Evolutionary conservation across 768 basidiomycete species (phyloP), one percentile per base, ranked within the genome.

Genomic region (Phlegmacium glaucopus): DNA sequence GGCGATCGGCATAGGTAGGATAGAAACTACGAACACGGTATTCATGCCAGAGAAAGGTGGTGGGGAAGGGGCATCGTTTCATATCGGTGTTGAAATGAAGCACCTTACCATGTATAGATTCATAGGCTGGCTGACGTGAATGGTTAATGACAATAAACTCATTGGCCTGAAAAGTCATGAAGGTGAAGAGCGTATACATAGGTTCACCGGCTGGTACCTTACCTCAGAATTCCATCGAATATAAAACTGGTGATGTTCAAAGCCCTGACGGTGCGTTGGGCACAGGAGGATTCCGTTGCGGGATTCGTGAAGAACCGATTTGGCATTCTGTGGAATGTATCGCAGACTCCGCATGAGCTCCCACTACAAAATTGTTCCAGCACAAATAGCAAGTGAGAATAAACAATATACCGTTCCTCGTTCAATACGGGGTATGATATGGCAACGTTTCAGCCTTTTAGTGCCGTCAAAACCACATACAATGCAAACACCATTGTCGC

Each of bases 21-120:
- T 42, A 13, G 34, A 15, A 17, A 22, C 28, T 26, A 42, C 41
- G 41, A 43, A 48, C 47, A 48, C 40, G 41, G 32, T 4, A 48
- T 48, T 48, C 47, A 6, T 43, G 47, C 30, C 40, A 48, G 12
- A 48, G 39, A 27, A 48, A 48, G 39, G 41, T 16, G 9, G 47
- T 42, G 9, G 39, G 39, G 28, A 48, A 42, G 32, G 47, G 40
- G 15, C 47, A 37, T 12, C 17, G 25, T 29, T 48, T 30, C 15
- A 40, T 37, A 26, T 6, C 42, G 5, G 39, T 48, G 12, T 35
- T 26, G 26, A 47, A 48, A 10, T 8, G n/a, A 30, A 48, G 47
- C 15, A 42, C 29, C 5, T 30, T 42, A 11, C 47, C 47, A 12
- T 48, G 47, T 12, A 48, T 41, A 25, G 26, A 10, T 42, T 48